A percentile compares a stretch with the other conserved stretches of the same genome.
Evolutionary conservation across 2,329 filamentous ascomycete genomes (phyloP).

Genomic region (Dichotomopilus funicola): DNA sequence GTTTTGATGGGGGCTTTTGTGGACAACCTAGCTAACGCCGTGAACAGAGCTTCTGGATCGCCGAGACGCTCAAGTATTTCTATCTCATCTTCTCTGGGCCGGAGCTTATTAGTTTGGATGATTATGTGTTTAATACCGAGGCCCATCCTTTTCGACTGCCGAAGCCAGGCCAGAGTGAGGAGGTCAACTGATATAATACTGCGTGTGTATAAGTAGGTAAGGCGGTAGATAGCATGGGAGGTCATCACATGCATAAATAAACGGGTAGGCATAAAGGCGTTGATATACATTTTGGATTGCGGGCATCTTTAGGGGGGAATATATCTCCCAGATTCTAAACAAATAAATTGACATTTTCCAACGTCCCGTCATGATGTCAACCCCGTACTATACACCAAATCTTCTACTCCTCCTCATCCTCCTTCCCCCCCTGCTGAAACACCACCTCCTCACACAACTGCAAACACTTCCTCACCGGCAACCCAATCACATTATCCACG

Average conservation of each 20-base stretch:
- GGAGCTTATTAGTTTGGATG: constrained; percentile 57
- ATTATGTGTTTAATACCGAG: constrained; percentile 60
- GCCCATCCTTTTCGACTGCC: constrained; percentile 41
- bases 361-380: not conserved
- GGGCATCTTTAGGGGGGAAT: not conserved
- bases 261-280: too few relatives aligned
- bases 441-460: constrained; percentile 85
- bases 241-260: too few relatives aligned
- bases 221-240: not conserved
- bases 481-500: constrained; percentile 88
- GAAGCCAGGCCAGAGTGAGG: constrained; percentile 5
- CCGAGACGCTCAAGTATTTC: constrained; percentile 73
- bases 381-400: not conserved
- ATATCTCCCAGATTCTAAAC: not conserved
- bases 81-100: constrained; percentile 65
- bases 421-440: constrained; percentile 62
- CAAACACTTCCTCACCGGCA: constrained; percentile 74
- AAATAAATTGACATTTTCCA: not conserved
- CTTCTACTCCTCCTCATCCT: constrained; percentile 34
- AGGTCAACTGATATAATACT: not conserved
- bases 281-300: too few relatives aligned
- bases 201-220: not conserved
- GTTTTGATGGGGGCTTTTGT: not conserved
- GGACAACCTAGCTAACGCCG: constrained; percentile 3
- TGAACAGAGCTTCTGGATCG: constrained; percentile 59